Conservation (phyloP, 768 basidiomycete genomes). For the Xerocomus brunneocitrinus region DNA sequence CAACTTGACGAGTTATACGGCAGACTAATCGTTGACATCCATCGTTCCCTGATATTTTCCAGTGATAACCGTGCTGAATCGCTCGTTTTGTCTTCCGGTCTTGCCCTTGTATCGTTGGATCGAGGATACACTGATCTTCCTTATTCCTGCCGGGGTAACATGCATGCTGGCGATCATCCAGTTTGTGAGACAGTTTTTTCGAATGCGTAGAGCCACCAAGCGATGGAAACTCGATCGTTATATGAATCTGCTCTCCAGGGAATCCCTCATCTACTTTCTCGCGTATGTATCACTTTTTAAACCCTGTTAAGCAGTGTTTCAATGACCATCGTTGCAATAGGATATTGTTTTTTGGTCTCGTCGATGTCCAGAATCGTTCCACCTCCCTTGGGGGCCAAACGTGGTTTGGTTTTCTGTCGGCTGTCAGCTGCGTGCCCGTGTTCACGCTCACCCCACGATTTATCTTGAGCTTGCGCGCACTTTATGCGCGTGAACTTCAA, state of each 20-base stretch:
- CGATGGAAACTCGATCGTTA: not conserved
- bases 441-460: not conserved
- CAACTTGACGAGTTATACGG: not conserved
- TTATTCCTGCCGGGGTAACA: not conserved
- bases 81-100: not conserved
- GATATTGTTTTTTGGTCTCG: not conserved
- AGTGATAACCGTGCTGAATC: not conserved
- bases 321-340: not conserved
- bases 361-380: not conserved
- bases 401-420: not conserved
- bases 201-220: not conserved
- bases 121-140: not conserved
- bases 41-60: not conserved
- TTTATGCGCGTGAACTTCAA: not conserved
- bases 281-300: not conserved
- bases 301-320: not conserved
- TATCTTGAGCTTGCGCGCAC: not conserved
- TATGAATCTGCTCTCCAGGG: not conserved
- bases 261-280: not conserved
- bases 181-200: not conserved
- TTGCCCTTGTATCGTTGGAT: not conserved
- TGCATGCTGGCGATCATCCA: not conserved
- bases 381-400: not conserved
- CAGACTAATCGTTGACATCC: not conserved
- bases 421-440: not conserved